Percentiles rank a stretch among this genome's conserved stretches.
phyloP scores from a whole-genome alignment of 2,329 filamentous ascomycete species.

The Fusarium brachygibbosum region DNA sequence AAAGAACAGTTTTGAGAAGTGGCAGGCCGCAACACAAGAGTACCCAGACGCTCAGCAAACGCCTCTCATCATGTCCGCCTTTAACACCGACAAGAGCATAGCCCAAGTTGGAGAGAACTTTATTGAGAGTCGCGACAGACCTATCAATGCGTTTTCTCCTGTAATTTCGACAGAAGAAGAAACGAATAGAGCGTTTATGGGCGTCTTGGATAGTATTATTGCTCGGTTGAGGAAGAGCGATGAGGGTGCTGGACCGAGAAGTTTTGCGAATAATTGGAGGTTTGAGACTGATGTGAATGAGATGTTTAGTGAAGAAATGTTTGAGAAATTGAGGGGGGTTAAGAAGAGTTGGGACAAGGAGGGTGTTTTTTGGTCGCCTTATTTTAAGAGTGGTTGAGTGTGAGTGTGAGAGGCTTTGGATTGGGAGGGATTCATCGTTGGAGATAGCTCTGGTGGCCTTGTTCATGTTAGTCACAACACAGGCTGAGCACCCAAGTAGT shows the following conservation, averaged over 20 bases:
- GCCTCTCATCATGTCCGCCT: slow-evolving; percentile 30
- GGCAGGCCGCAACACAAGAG: slow-evolving; percentile 41
- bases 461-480: neutral
- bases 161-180: slow-evolving; percentile 27
- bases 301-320: slow-evolving; percentile 31
- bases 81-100: slow-evolving; percentile 28
- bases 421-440: no score
- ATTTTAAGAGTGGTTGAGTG: neutral
- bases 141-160: slow-evolving; percentile 19
- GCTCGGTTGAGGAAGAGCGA: slow-evolving; percentile 23
- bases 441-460: neutral
- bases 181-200: slow-evolving; percentile 16
- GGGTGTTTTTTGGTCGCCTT: slow-evolving; percentile 49
- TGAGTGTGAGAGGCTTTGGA: accelerated
- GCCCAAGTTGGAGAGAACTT: slow-evolving; percentile 21
- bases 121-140: slow-evolving; percentile 43
- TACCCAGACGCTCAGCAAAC: slow-evolving; percentile 37
- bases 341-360: slow-evolving; percentile 47
- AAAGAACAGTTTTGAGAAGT: slow-evolving; percentile 41
- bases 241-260: slow-evolving; percentile 15
- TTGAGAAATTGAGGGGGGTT: slow-evolving; percentile 35
- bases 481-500: neutral
- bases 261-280: slow-evolving; percentile 44
- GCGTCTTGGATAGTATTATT: slow-evolving; percentile 28
- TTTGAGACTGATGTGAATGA: slow-evolving; percentile 39